Conservation (phyloP, 331 rosid species). For the Ulmus americana region DNA sequence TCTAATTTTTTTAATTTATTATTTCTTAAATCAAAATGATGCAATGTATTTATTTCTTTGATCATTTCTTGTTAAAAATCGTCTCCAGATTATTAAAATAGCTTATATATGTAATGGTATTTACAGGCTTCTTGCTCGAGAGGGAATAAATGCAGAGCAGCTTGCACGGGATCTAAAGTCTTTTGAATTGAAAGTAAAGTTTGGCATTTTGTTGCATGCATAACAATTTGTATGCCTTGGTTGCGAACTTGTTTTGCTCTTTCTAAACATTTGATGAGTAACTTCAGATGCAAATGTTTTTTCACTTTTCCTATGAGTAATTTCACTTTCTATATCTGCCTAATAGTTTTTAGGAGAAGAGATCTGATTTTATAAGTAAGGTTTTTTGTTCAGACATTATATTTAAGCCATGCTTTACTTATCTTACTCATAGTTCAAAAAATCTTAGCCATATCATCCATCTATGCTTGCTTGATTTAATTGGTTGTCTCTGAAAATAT, state of each 20-base stretch:
- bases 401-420: not conserved
- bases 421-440: not conserved
- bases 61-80: not conserved
- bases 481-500: not conserved
- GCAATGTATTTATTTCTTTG: not conserved
- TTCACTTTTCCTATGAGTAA: not conserved
- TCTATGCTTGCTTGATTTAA: not conserved
- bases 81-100: not conserved
- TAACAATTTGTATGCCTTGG: not conserved
- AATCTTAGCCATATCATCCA: not conserved
- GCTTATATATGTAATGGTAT: constrained; percentile 7
- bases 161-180: constrained; percentile 97
- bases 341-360: not conserved
- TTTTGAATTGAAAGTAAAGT: constrained; percentile 78
- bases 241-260: not conserved
- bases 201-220: constrained; percentile 10
- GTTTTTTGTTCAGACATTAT: not conserved
- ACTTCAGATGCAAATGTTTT: constrained; percentile 4
- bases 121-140: constrained; percentile 90
- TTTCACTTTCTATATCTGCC: not conserved
- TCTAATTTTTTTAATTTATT: not conserved
- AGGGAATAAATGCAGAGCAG: constrained; percentile 98
- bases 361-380: not conserved
- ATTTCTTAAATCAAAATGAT: not conserved
- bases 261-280: constrained; percentile 3